A percentile compares a stretch with the other conserved stretches of the same genome.
These are phyloP conservation scores for Exophiala alcalophila DNA, from an alignment of 2,329 filamentous ascomycete species.

Conservation along the genomic window DNA sequence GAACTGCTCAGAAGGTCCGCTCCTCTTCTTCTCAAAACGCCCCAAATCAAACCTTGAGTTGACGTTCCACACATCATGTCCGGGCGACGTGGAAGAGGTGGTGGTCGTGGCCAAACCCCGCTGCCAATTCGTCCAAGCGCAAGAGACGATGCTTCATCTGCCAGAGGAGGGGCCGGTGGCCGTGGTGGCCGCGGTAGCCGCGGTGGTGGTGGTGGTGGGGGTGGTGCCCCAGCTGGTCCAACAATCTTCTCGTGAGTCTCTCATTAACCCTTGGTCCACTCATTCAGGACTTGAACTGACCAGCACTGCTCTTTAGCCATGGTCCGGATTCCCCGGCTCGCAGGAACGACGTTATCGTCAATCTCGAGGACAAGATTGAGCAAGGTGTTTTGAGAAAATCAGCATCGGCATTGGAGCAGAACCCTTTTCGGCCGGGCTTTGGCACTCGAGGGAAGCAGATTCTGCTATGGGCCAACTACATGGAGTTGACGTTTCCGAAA, in stretches of 20 bases:
- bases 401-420: background rate
- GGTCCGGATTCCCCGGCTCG: background rate
- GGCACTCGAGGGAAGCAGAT: conserved; percentile 36
- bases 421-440: conserved; percentile 39
- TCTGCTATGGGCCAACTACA: conserved; percentile 41
- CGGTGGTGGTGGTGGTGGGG: background rate
- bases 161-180: too few species aligned
- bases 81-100: too few species aligned
- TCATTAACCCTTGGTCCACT: background rate
- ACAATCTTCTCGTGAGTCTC: conserved; percentile 1
- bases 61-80: too few species aligned
- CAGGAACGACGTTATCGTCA: background rate
- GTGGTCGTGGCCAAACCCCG: too few species aligned
- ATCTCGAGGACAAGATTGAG: conserved; percentile 3
- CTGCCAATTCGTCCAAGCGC: background rate
- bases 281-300: background rate
- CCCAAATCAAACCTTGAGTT: too few species aligned
- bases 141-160: too few species aligned
- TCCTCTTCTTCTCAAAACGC: too few species aligned
- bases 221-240: background rate
- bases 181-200: background rate
- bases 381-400: conserved; percentile 1
- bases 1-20: too few species aligned
- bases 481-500: conserved; percentile 38
- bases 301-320: background rate